Conservation (phyloP, 2,329 filamentous ascomycete genomes). For the Venturia nashicola region DNA sequence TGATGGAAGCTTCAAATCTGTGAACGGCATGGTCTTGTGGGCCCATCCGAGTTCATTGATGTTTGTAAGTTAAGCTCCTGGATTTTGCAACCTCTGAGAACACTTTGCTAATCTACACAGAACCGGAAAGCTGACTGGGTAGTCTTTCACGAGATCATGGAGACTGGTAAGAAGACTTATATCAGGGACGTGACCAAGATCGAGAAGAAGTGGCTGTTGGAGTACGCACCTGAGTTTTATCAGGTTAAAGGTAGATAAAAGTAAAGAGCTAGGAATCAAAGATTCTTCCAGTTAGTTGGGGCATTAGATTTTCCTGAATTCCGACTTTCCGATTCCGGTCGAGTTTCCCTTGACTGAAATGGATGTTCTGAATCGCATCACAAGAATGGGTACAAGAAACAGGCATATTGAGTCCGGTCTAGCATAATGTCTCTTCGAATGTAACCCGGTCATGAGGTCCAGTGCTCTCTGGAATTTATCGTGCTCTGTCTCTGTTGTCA, state of each 20-base stretch:
- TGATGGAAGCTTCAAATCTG: slow-evolving; percentile 78
- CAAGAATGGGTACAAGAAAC: not conserved
- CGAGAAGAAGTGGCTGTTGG: slow-evolving; percentile 80
- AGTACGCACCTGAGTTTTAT: slow-evolving; percentile 81
- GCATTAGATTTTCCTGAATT: not conserved
- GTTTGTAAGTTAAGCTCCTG: slow-evolving; percentile 47
- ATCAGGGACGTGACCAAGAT: slow-evolving; percentile 90
- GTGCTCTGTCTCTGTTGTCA: no score
- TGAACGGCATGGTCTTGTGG: slow-evolving; percentile 70
- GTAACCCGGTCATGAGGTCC: not conserved
- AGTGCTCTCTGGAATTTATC: not conserved
- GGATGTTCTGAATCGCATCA: not conserved
- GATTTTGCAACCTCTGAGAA: no score
- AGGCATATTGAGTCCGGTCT: not conserved
- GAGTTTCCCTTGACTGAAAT: not conserved
- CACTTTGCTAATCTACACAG: slow-evolving; percentile 18
- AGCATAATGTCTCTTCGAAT: not conserved
- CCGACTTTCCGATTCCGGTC: not conserved
- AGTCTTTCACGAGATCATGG: slow-evolving; percentile 85
- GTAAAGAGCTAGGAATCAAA: not conserved
- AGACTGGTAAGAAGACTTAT: slow-evolving; percentile 77
- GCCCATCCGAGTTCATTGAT: slow-evolving; percentile 87
- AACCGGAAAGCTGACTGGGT: slow-evolving; percentile 96
- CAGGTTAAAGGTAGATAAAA: slow-evolving; percentile 29
- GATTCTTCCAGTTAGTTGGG: no score